Conservation (phyloP, 768 basidiomycete genomes). For the Lentinula edodes region DNA sequence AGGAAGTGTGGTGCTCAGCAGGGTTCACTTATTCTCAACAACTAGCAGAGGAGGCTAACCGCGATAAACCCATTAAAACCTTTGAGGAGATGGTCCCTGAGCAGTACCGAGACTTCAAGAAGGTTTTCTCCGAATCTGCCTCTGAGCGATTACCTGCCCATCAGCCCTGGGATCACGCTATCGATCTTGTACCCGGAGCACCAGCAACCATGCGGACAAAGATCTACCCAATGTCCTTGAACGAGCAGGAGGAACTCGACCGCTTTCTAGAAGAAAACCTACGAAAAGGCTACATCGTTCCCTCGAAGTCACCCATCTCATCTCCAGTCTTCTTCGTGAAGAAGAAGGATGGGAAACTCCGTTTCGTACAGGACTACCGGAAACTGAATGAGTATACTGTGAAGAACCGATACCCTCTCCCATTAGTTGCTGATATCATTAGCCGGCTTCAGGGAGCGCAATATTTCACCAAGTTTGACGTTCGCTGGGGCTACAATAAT, state of each 20-base stretch:
- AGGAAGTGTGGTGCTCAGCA: neutral
- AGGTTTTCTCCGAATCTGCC: slow-evolving; percentile 19
- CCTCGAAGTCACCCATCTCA: slow-evolving; percentile 12
- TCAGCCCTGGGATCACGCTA: slow-evolving; percentile 22
- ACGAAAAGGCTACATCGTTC: slow-evolving; percentile 17
- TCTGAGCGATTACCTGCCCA: slow-evolving; percentile 20
- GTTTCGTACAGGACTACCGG: slow-evolving; percentile 20
- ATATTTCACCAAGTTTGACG: slow-evolving; percentile 32
- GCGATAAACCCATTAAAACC: neutral
- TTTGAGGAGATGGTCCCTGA: slow-evolving; percentile 1
- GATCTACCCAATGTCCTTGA: slow-evolving; percentile 23
- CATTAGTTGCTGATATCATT: slow-evolving; percentile 27
- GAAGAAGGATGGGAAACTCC: slow-evolving; percentile 18
- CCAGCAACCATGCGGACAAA: slow-evolving; percentile 16
- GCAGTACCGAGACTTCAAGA: slow-evolving; percentile 12
- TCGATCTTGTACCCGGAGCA: slow-evolving; percentile 21
- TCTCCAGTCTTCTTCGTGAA: slow-evolving; percentile 18
- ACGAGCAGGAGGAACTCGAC: slow-evolving; percentile 16
- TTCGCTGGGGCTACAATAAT: slow-evolving; percentile 34
- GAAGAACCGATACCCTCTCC: slow-evolving; percentile 28
- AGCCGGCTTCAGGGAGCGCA: slow-evolving; percentile 16
- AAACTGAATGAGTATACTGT: slow-evolving; percentile 26
- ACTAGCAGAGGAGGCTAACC: neutral
- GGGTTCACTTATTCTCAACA: neutral
- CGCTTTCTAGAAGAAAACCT: neutral